phyloP scores from a whole-genome alignment of 1,139 yeast species.

The Debaryomyces robertsiae region DNA sequence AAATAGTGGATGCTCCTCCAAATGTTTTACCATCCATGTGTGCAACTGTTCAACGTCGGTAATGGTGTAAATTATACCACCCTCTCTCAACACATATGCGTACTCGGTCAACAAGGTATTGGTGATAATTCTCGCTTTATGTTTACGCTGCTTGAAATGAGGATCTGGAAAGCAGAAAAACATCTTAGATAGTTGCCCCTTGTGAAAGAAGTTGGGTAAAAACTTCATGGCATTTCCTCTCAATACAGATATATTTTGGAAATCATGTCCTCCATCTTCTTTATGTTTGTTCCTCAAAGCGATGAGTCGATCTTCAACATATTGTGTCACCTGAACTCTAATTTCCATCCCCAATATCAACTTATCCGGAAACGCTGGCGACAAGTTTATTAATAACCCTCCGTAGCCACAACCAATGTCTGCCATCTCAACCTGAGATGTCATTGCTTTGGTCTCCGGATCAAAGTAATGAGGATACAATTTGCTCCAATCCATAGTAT shows the following conservation, averaged over 20 bases:
- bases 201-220: slow-evolving; percentile 85
- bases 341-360: slow-evolving; percentile 94
- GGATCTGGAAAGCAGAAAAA: slow-evolving; percentile 99
- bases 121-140: slow-evolving; percentile 94
- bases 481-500: slow-evolving; percentile 82
- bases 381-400: slow-evolving; percentile 79
- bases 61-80: slow-evolving; percentile 88
- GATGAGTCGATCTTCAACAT: slow-evolving; percentile 91
- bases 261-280: slow-evolving; percentile 36
- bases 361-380: slow-evolving; percentile 72
- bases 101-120: slow-evolving; percentile 86
- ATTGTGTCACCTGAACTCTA: slow-evolving; percentile 94
- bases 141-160: slow-evolving; percentile 95
- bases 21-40: slow-evolving; percentile 93
- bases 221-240: slow-evolving; percentile 98
- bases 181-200: slow-evolving; percentile 82
- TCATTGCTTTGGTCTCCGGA: slow-evolving; percentile 43
- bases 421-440: slow-evolving; percentile 76
- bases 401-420: slow-evolving; percentile 99
- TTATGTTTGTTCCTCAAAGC: slow-evolving; percentile 71
- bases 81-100: slow-evolving; percentile 85
- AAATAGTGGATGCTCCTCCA: slow-evolving; percentile 88
- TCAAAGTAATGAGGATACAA: slow-evolving; percentile 66
- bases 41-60: slow-evolving; percentile 95
- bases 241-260: slow-evolving; percentile 83